These are phyloP conservation scores for Pycnococcus provasolii DNA, from an alignment of 139 green algal species.

Conservation along the genomic window DNA sequence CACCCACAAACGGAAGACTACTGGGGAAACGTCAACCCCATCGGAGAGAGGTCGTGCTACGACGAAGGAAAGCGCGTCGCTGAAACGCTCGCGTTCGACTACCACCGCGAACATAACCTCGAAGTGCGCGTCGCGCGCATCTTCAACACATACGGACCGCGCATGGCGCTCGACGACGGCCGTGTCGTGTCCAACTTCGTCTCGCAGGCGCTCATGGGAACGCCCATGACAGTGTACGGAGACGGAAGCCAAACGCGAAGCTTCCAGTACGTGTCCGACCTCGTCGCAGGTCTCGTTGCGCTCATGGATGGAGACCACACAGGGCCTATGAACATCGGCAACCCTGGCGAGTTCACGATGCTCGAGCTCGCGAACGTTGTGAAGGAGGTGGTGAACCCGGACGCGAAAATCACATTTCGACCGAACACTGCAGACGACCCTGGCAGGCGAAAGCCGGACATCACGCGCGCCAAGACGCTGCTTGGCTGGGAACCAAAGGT, in stretches of 20 bases:
- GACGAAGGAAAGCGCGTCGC: conserved; percentile 97
- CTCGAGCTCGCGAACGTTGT: conserved; percentile 86
- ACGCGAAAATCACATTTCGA: conserved; percentile 53
- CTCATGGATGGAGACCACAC: conserved; percentile 61
- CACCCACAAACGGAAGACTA: conserved; percentile 96
- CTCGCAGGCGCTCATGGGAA: conserved; percentile 39
- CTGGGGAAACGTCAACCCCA: conserved; percentile 99
- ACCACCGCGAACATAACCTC: conserved; percentile 61
- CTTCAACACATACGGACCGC: conserved; percentile 94
- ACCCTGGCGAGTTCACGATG: conserved; percentile 99
- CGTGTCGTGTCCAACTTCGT: conserved; percentile 98
- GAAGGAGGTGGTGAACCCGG: conserved; percentile 72
- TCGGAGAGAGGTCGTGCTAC: conserved; percentile 93
- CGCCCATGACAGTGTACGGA: conserved; percentile 84
- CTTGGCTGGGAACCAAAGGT: conserved; percentile 92
- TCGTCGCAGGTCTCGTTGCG: conserved; percentile 48
- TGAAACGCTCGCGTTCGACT: conserved; percentile 54
- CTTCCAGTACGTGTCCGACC: conserved; percentile 92
- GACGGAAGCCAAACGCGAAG: conserved; percentile 89
- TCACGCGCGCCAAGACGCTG: conserved; percentile 48
- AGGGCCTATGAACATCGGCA: conserved; percentile 98
- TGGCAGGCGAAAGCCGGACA: conserved; percentile 50
- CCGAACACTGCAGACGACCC: conserved; percentile 97
- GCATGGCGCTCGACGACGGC: conserved; percentile 97
- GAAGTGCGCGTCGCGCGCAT: conserved; percentile 93